Percentiles rank a stretch among this genome's conserved stretches.
These are phyloP conservation scores for Phytopythium aichiense DNA, from an alignment of 352 stramenopile species.

Conservation along the genomic window DNA sequence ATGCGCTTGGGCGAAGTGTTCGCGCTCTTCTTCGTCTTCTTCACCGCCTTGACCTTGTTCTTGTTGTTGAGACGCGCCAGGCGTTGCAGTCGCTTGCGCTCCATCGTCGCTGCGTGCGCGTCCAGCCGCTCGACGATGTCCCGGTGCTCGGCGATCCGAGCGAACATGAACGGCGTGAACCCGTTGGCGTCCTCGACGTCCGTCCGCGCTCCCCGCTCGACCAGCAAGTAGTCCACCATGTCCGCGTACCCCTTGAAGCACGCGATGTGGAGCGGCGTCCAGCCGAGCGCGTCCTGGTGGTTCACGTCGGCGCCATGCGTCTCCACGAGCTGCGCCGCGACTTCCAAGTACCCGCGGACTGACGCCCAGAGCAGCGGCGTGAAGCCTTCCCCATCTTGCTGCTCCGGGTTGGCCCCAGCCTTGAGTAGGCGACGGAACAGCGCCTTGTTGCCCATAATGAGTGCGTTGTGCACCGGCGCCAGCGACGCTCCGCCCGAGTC, in stretches of 20 bases:
- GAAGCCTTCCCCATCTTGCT: slow-evolving; percentile 55
- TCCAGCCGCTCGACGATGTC: slow-evolving; percentile 61
- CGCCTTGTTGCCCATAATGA: slow-evolving; percentile 85
- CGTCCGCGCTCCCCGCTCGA: slow-evolving; percentile 33
- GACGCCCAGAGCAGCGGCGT: slow-evolving; percentile 64
- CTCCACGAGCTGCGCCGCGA: slow-evolving; percentile 67
- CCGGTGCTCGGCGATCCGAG: slow-evolving; percentile 59
- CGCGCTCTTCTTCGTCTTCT: slow-evolving; percentile 12
- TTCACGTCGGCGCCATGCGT: slow-evolving; percentile 48
- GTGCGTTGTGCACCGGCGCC: slow-evolving; percentile 64
- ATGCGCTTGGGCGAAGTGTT: slow-evolving; percentile 43
- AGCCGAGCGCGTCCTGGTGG: slow-evolving; percentile 55
- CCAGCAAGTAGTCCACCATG: slow-evolving; percentile 65
- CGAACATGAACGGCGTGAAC: slow-evolving; percentile 69
- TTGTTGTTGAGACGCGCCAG: slow-evolving; percentile 17
- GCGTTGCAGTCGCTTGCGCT: slow-evolving; percentile 23
- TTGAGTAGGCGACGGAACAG: slow-evolving; percentile 55
- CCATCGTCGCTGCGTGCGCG: slow-evolving; percentile 32
- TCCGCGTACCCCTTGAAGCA: slow-evolving; percentile 72
- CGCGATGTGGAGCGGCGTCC: slow-evolving; percentile 65
- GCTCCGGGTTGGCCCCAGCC: slow-evolving; percentile 45
- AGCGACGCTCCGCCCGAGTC: slow-evolving; percentile 23
- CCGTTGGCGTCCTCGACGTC: slow-evolving; percentile 60
- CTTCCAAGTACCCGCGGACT: slow-evolving; percentile 65
- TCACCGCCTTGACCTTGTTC: slow-evolving; percentile 8